Evolutionary conservation across 192 early-diverging fungal genomes (phyloP), one percentile per base, ranked within the genome.

Genomic region (Backusella parvicylindrica): DNA sequence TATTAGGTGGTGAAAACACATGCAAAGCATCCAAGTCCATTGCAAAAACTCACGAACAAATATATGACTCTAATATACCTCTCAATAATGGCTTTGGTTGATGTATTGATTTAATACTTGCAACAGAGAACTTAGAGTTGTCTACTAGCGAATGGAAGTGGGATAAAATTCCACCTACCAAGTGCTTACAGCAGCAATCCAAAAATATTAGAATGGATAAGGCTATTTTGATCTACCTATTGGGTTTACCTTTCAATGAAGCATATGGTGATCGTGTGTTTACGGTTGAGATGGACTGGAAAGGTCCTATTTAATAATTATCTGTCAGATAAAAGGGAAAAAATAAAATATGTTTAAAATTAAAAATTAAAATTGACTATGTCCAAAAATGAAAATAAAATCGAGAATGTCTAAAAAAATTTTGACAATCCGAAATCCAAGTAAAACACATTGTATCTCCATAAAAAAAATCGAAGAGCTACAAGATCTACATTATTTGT

Each of bases 201-300:
- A 70, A 70, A 30, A 70, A 70, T 49, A 49, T 37, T 40, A 40
- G 37, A 21, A 70, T 70, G 68, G 40, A 70, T n/a, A 70, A 40
- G n/a, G 68, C 68, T 28, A 70, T 37, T 70, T 35, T 70, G 28
- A 49, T 12, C 3, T 30, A 35, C 31, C 21, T 70, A 6, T 16
- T 70, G 31, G 5, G 28, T 11, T 33, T 70, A 28, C 37, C 68
- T 30, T 30, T 37, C n/a, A 30, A 30, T 30, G 37, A 26, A 40
- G n/a, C 15, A 15, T 36, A 70, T 49, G 2, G 11, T 40, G 35
- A 26, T 35, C 28, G 35, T 40, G 35, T 41, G 9, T 40, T 37
- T 49, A 70, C 68, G 40, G 13, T 70, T 49, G 36, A 2, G 9
- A 70, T 70, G 68, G 35, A 70, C 68, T 37, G 31, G 64, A 33